Percentiles rank a stretch among this genome's conserved stretches.
These are phyloP conservation scores for Linum usitatissimum DNA, from an alignment of 345 rosid species.

Conservation along the genomic window DNA sequence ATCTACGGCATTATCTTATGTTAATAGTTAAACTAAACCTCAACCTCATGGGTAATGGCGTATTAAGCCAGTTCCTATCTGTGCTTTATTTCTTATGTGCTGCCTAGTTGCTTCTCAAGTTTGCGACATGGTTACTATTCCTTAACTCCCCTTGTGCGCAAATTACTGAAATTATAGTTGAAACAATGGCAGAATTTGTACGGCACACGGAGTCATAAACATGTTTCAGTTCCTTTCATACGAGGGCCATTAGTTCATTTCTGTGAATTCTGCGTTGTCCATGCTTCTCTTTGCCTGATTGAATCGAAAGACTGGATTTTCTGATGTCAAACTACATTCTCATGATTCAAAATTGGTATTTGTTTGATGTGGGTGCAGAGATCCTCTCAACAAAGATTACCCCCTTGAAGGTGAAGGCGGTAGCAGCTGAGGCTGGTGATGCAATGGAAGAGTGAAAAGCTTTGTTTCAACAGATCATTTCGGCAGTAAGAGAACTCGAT, in stretches of 20 bases:
- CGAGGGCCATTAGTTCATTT: too few relatives aligned
- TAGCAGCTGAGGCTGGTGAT: conserved; percentile 46
- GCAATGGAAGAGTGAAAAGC: conserved; percentile 61
- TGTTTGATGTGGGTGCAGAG: conserved; percentile 37
- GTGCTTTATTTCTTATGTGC: too few relatives aligned
- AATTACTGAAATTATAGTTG: too few relatives aligned
- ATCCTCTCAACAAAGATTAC: conserved; percentile 60
- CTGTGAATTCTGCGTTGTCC: too few relatives aligned
- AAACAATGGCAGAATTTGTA: not conserved
- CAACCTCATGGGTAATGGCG: too few relatives aligned
- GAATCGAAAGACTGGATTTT: not conserved
- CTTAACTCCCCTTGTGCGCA: too few relatives aligned
- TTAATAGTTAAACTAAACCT: too few relatives aligned
- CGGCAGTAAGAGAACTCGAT: not conserved
- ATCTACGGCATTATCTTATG: not conserved
- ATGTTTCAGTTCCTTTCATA: not conserved
- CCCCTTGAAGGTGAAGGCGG: conserved; percentile 44
- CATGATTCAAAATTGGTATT: not conserved
- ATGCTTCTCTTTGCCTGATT: not conserved
- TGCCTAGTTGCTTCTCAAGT: too few relatives aligned
- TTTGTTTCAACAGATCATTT: not conserved
- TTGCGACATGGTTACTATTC: too few relatives aligned
- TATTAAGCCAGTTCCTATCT: not conserved
- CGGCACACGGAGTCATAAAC: not conserved
- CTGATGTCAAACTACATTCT: not conserved